Conservation (phyloP, 768 basidiomycete species). For the Russula earlei region DNA sequence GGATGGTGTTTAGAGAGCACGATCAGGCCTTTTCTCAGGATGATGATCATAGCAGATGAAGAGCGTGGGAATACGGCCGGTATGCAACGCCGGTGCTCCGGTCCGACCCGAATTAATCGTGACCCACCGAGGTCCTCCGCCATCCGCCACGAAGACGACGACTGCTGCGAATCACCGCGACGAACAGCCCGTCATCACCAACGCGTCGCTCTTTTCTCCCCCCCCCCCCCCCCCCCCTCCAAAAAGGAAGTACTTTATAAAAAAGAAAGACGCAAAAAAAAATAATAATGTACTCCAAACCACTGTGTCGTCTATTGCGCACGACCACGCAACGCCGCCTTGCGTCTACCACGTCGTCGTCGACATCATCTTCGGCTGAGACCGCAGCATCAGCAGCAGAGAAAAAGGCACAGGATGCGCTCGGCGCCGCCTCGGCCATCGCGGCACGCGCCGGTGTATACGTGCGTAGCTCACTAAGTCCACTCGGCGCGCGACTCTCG, state of each 20-base stretch:
- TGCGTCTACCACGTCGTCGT: not conserved
- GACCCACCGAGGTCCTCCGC: too few relatives aligned
- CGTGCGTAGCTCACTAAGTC: constrained; percentile 39
- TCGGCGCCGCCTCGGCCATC: constrained; percentile 48
- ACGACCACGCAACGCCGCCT: constrained; percentile 4
- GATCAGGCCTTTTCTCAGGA: too few relatives aligned
- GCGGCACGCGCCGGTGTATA: constrained; percentile 44
- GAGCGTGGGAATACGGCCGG: not conserved
- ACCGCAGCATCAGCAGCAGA: constrained; percentile 37
- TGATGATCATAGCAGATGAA: too few relatives aligned
- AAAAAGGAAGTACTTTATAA: not conserved
- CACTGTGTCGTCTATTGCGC: not conserved
- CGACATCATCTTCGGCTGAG: not conserved
- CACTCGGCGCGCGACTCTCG: constrained; percentile 45
- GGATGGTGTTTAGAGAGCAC: too few relatives aligned
- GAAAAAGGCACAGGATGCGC: constrained; percentile 63
- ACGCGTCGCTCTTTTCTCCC: not conserved
- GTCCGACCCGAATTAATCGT: not conserved
- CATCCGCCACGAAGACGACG: not conserved
- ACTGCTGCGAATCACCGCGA: not conserved
- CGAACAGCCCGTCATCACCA: not conserved
- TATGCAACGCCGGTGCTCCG: not conserved
- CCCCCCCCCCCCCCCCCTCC: not conserved
- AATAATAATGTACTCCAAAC: not conserved
- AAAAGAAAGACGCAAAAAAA: not conserved